Base-by-base conservation (phyloP, 164 flowering plant genomes). In the Houttuynia cordata region DNA sequence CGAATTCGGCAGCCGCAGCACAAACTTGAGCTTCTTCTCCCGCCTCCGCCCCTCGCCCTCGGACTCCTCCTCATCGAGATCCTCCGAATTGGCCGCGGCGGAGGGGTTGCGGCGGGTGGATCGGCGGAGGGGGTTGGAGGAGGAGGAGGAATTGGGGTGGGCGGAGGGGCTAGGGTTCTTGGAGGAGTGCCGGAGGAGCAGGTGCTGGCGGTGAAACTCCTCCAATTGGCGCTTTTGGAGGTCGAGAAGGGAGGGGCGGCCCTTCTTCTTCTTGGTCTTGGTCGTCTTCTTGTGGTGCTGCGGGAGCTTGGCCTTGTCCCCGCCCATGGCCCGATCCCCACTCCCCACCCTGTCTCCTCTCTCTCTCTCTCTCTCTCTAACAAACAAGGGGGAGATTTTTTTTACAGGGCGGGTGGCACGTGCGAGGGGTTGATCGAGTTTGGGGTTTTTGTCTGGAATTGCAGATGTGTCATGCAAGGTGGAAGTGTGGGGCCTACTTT, bases 211-310 rank as follows among this genome's bases (percentile, higher is more conserved):
- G 55, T 71, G 59, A 51, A 64, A 63, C 7, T 68, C 64, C 49
- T 79, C 80, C 56, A 70, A 71, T 23, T 60, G 67, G 67, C 91
- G 82, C 57, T 79, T 79, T 62, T 87, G 89, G 57, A 85, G 81
- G 67, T 83, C 91, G 17, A 79, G 39, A 10, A 85, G 82, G 57
- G 92, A 81, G 20, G 97, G 97, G 0, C 97, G 82, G 47, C 95
- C 97, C 81, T 85, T 84, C 75, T 84, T 88, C 84, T 79, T 87
- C 81, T 85, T 84, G 74, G 82, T 88, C 84, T 79, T 87, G 90
- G 73, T 80, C 80, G 68, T 81, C 81, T 58, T 39, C 63, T 65
- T 57, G n/a, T n/a, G n/a, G n/a, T n/a, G n/a, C n/a, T n/a, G n/a
- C n/a, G n/a, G n/a, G n/a, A n/a, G n/a, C n/a, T n/a, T n/a, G n/a